Conservation (phyloP, 495 filamentous ascomycete species). For the Podospora bellae-mahoneyi region DNA sequence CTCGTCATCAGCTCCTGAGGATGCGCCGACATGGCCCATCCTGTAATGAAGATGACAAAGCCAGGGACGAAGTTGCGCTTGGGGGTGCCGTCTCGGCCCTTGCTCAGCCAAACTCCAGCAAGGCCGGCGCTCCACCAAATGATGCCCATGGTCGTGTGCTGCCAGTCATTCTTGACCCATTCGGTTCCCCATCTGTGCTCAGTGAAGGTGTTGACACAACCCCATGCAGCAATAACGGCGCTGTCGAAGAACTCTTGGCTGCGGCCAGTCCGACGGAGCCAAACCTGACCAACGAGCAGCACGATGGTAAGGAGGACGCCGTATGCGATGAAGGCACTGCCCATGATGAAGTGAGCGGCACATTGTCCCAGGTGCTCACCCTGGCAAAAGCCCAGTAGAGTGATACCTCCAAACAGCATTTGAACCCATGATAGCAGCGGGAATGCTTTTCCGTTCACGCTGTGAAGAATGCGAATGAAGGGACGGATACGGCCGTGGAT, state of each 20-base stretch:
- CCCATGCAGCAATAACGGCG: slow-evolving; percentile 86
- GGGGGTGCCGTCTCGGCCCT: slow-evolving; percentile 74
- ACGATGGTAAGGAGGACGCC: slow-evolving; percentile 84
- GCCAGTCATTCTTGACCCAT: slow-evolving; percentile 94
- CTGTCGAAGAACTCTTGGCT: slow-evolving; percentile 98
- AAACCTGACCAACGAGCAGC: slow-evolving; percentile 81
- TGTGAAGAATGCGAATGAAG: slow-evolving; percentile 68
- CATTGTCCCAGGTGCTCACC: slow-evolving; percentile 92
- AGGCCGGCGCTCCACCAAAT: slow-evolving; percentile 96
- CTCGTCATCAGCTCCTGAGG: slow-evolving; percentile 78
- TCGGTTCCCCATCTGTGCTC: slow-evolving; percentile 88
- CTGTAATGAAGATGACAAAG: slow-evolving; percentile 85
- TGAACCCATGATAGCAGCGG: slow-evolving; percentile 87
- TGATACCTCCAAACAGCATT: slow-evolving; percentile 96
- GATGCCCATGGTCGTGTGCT: slow-evolving; percentile 96
- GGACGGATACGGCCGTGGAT: slow-evolving; percentile 74
- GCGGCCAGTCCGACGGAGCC: slow-evolving; percentile 77
- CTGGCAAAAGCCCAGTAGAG: slow-evolving; percentile 88
- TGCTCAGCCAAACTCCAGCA: slow-evolving; percentile 86
- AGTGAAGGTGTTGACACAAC: slow-evolving; percentile 95
- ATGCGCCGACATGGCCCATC: slow-evolving; percentile 92
- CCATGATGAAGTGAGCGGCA: slow-evolving; percentile 97
- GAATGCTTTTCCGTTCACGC: slow-evolving; percentile 79
- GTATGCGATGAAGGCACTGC: slow-evolving; percentile 91
- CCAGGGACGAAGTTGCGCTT: slow-evolving; percentile 91